Base-by-base conservation (phyloP, 306 rosid species). In the Macrotyloma uniflorum region DNA sequence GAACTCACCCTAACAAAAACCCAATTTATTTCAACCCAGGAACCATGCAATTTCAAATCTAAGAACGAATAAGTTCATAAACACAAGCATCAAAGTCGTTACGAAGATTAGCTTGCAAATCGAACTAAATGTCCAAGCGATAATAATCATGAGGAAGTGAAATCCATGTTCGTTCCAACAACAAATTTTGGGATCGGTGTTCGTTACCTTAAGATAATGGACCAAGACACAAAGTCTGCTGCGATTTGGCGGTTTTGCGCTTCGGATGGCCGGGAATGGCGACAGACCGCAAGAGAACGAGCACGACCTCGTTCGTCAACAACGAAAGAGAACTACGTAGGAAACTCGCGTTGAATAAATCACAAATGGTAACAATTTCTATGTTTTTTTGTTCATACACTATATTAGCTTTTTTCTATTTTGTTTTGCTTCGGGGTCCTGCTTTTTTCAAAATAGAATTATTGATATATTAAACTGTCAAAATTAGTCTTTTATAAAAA, bases 21-120 rank as follows among this genome's bases (percentile, higher is more conserved):
- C 4, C 36, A 4, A 63, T 22, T 38, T 0, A 53, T 43, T 74
- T 26, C 32, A 35, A 53, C 35, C 65, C 50, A 62, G 1, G 40
- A 61, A 18, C 33, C 70, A 43, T 33, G 51, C 11, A 59, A 74
- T 28, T 45, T 61, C 46, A 75, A 61, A 74, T 74, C 30, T 40
- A 24, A 58, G 28, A 57, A 22, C n/a, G 42, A 73, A 26, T 30
- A 12, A 11, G 40, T 0, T 33, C n/a, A 62, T 63, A 8, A 75
- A 75, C 20, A 7, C 2, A 42, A 57, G 20, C 35, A 59, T 42
- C 28, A 43, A n/a, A 57, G 9, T 4, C 23, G 14, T 20, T 4
- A 22, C 35, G 13, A 42, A 42, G 12, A 42, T 20, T 40, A 42
- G 12, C n/a, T 38, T 0, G 18, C 50, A 66, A 40, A 66, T 64